Conservation (phyloP, 1,284 basidiomycete genomes). For the Coriolopsis trogii region DNA sequence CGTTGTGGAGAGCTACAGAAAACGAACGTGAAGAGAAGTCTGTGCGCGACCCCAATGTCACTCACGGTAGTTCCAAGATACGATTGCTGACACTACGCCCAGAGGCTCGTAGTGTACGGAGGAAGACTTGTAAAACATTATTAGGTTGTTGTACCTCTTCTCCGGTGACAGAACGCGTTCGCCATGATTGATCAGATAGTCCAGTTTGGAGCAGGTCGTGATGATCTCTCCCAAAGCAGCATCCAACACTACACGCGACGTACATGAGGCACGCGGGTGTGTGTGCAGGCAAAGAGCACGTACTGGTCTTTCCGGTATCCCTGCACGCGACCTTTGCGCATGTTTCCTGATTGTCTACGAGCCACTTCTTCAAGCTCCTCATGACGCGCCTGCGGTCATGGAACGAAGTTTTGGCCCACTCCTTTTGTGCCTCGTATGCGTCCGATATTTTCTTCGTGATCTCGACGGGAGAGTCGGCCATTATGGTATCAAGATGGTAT, state of each 20-base stretch:
- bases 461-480: conserved; percentile 68
- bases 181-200: conserved; percentile 85
- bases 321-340: conserved; percentile 91
- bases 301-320: conserved; percentile 96
- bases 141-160: conserved; percentile 69
- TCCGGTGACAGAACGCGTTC: conserved; percentile 76
- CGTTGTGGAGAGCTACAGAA: conserved; percentile 87
- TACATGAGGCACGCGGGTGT: conserved; percentile 6
- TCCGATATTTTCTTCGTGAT: conserved; percentile 71
- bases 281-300: conserved; percentile 35
- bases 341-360: conserved; percentile 83
- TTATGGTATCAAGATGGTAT: conserved; percentile 69
- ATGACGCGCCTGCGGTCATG: conserved; percentile 79
- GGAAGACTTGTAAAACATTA: conserved; percentile 85
- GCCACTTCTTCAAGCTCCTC: conserved; percentile 87
- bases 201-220: conserved; percentile 87
- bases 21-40: not conserved
- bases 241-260: conserved; percentile 67
- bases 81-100: conserved; percentile 91
- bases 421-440: conserved; percentile 70
- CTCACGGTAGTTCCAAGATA: conserved; percentile 94
- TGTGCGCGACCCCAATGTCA: conserved; percentile 13
- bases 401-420: conserved; percentile 78
- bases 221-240: conserved; percentile 90
- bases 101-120: conserved; percentile 90